Evolutionary conservation across 768 basidiomycete genomes (phyloP).

Genomic region (Cubamyces sp.): DNA sequence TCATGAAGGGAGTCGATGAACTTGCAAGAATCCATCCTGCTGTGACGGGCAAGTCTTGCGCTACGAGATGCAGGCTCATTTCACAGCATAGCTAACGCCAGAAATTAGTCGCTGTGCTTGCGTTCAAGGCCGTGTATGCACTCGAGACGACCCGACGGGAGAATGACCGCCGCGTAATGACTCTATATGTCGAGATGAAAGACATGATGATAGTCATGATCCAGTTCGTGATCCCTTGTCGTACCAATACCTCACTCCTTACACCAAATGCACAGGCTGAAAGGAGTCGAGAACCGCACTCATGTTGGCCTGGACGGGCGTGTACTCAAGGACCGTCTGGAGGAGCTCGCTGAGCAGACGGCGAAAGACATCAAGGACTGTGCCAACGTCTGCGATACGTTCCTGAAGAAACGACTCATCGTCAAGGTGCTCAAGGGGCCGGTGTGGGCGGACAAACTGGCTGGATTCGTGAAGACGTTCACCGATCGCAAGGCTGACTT

Average conservation of each 20-base stretch:
- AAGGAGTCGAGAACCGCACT: background rate
- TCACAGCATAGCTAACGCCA: background rate
- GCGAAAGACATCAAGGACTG: conserved; percentile 48
- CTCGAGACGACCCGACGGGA: conserved; percentile 6
- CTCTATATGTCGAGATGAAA: conserved; percentile 41
- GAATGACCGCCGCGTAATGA: conserved; percentile 4
- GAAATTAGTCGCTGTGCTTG: background rate
- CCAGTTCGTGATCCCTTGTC: conserved; percentile 37
- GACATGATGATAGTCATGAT: conserved; percentile 51
- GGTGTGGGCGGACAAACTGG: conserved; percentile 44
- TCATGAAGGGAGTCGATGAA: conserved; percentile 35
- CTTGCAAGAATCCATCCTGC: conserved; percentile 33
- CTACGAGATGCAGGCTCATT: background rate
- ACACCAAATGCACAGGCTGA: background rate
- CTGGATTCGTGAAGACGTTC: conserved; percentile 40
- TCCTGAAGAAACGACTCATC: conserved; percentile 46
- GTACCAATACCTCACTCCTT: background rate
- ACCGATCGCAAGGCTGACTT: conserved; percentile 40
- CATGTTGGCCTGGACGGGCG: conserved; percentile 38
- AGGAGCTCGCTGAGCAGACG: conserved; percentile 35
- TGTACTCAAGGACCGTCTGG: conserved; percentile 37
- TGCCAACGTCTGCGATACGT: conserved; percentile 50
- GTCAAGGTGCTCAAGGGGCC: conserved; percentile 39
- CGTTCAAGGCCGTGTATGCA: conserved; percentile 4
- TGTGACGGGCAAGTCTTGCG: conserved; percentile 28